Conservation (phyloP, 2,329 filamentous ascomycete genomes). For the Cadophora gregata region DNA sequence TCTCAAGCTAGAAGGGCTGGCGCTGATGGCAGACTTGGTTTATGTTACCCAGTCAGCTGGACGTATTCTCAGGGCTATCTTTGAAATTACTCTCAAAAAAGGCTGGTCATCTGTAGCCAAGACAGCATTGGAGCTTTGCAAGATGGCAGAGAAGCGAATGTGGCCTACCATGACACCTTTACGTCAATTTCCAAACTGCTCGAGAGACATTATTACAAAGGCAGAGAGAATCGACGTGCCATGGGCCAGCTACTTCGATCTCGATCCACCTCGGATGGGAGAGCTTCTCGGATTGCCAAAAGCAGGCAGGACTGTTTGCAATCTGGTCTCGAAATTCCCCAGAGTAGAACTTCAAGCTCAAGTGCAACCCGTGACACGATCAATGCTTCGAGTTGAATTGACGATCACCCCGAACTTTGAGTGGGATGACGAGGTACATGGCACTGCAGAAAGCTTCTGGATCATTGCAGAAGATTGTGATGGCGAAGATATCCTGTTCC, state of each 20-base stretch:
- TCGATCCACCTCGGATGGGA: conserved; percentile 95
- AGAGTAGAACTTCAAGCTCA: conserved; percentile 91
- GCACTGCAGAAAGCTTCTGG: conserved; percentile 92
- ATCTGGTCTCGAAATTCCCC: conserved; percentile 89
- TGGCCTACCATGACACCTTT: conserved; percentile 99
- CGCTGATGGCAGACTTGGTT: conserved; percentile 97
- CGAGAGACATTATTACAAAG: conserved; percentile 86
- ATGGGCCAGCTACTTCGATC: conserved; percentile 93
- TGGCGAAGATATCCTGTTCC: conserved; percentile 92
- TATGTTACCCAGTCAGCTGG: conserved; percentile 98
- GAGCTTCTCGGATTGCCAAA: conserved; percentile 91
- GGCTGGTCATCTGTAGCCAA: conserved; percentile 95
- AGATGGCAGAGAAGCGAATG: conserved; percentile 99
- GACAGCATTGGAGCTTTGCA: conserved; percentile 91
- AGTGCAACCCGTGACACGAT: conserved; percentile 92
- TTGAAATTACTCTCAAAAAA: conserved; percentile 97
- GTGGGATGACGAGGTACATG: conserved; percentile 92
- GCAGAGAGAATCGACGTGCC: conserved; percentile 93
- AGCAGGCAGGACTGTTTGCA: conserved; percentile 84
- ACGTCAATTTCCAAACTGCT: conserved; percentile 84
- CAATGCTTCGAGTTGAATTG: conserved; percentile 88
- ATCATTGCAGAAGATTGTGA: conserved; percentile 97
- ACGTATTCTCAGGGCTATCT: conserved; percentile 92
- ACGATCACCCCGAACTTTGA: conserved; percentile 93
- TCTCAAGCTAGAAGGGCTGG: conserved; percentile 90